Base-by-base conservation (phyloP, 1,284 basidiomycete genomes). In the Sanghuangporus weigelae region DNA sequence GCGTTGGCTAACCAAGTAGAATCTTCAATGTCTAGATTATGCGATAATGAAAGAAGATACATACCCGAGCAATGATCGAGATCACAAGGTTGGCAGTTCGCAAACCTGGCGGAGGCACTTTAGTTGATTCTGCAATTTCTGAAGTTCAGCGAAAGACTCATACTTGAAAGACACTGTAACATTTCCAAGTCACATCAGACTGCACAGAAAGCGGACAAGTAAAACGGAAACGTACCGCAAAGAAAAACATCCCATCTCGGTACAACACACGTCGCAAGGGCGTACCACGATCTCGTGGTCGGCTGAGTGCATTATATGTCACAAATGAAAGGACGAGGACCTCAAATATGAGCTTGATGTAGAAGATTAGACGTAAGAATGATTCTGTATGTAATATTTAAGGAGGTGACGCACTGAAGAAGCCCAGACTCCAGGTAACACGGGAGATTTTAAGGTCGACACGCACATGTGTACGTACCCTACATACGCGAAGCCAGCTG, bases 231-330 rank as follows among this genome's bases (percentile, higher is more conserved):
- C 67, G 40, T 44, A 69, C 68, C 40, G 64, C 11, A 59, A 69
- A 69, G 57, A 67, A 70, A 7, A 59, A 11, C 31, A 70, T 63
- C 23, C 70, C 69, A 51, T 70, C 68, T 8, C 67, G 64, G 53
- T 64, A 57, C 14, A 71, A 57, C 3, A 63, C 44, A 3, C 55
- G 31, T 16, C 55, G 31, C 38, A 71, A 51, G 2, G 60, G 46
- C 2, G 51, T 66, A 11, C 56, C 36, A 7, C 40, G 39, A 6
- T 7, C 46, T 7, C 70, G 70, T 7, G 70, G 70, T 2, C 63
- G 57, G 35, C 63, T 62, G 44, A 68, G 60, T 2, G 68, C 67
- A 46, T 69, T 70, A 53, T 63, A 68, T 21, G 49, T 39, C 7
- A 66, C 67, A 35, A 66, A 36, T 8, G 44, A 7, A 19, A 70